Evolutionary conservation across 768 basidiomycete species (phyloP).

Genomic region (Pleurotus platypus): DNA sequence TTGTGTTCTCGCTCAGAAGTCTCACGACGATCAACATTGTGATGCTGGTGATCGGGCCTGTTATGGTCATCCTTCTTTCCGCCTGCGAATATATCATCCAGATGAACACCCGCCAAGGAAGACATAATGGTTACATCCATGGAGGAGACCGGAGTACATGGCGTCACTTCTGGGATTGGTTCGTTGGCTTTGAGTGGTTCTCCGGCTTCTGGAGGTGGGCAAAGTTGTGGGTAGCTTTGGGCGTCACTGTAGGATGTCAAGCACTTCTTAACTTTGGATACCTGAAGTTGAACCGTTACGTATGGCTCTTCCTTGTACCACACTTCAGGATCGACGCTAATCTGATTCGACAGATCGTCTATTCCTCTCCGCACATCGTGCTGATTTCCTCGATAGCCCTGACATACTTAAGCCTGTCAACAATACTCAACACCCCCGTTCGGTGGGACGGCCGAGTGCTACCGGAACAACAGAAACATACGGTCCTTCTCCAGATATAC

Average conservation of each 20-base stretch:
- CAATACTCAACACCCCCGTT: conserved; percentile 32
- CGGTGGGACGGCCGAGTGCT: conserved; percentile 23
- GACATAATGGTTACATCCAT: conserved; percentile 15
- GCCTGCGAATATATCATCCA: conserved; percentile 6
- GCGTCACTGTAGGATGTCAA: conserved; percentile 42
- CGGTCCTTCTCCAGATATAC: conserved; percentile 48
- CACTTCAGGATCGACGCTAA: not conserved
- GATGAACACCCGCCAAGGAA: conserved; percentile 2
- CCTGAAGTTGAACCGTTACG: conserved; percentile 58
- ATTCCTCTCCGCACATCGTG: conserved; percentile 51
- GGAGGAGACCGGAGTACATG: conserved; percentile 13
- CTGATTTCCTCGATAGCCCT: conserved; percentile 39
- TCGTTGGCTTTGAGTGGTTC: conserved; percentile 22
- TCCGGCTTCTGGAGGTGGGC: conserved; percentile 42
- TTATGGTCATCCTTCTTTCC: conserved; percentile 44
- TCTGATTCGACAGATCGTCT: conserved; percentile 44
- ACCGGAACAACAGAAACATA: conserved; percentile 41
- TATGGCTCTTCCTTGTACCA: conserved; percentile 29
- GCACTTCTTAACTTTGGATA: conserved; percentile 44
- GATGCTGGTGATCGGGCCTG: conserved; percentile 60
- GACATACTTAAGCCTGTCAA: conserved; percentile 39
- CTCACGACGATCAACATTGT: conserved; percentile 57
- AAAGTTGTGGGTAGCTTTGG: conserved; percentile 61
- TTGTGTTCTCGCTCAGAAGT: conserved; percentile 50
- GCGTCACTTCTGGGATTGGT: conserved; percentile 17